phyloP scores from a whole-genome alignment of 768 basidiomycete genomes.

The Collybia sordida region DNA sequence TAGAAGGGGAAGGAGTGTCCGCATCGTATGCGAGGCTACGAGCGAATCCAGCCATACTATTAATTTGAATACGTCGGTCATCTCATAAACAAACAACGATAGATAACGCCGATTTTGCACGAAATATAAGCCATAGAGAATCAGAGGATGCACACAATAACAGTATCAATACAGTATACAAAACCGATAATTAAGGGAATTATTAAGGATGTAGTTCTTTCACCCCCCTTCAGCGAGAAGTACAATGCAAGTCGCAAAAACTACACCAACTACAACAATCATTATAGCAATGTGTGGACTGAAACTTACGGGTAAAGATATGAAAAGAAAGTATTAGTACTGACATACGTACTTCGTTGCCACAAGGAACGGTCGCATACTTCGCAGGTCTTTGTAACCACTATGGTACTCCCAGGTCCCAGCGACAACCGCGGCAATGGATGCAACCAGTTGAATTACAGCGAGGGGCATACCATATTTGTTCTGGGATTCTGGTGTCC shows the following conservation, averaged over 20 bases:
- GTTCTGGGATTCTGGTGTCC: slow-evolving; percentile 10
- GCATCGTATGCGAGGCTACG: too few relatives aligned
- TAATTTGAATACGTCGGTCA: too few relatives aligned
- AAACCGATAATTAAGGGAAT: too few relatives aligned
- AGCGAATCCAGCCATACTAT: too few relatives aligned
- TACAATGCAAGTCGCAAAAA: slow-evolving; percentile 52
- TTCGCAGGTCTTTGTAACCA: slow-evolving; percentile 54
- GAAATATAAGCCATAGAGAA: too few relatives aligned
- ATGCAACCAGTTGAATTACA: slow-evolving; percentile 49
- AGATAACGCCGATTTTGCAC: too few relatives aligned
- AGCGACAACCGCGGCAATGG: slow-evolving; percentile 51
- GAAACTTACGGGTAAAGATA: slow-evolving; percentile 3
- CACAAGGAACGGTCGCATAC: slow-evolving; percentile 58
- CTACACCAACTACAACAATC: slow-evolving; percentile 42
- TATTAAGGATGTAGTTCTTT: slow-evolving; percentile 1
- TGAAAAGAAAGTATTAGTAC: background rate
- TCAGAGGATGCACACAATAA: too few relatives aligned
- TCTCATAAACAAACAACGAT: too few relatives aligned
- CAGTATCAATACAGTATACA: too few relatives aligned
- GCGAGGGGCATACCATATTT: slow-evolving; percentile 46
- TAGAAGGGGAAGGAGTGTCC: too few relatives aligned
- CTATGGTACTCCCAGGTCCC: slow-evolving; percentile 69
- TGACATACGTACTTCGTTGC: slow-evolving; percentile 50
- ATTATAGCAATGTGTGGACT: slow-evolving; percentile 57
- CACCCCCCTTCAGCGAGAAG: slow-evolving; percentile 38